A percentile compares a stretch with the other conserved stretches of the same genome.
Evolutionary conservation across 2,329 filamentous ascomycete species (phyloP).

Genomic region (Triangularia setosa): DNA sequence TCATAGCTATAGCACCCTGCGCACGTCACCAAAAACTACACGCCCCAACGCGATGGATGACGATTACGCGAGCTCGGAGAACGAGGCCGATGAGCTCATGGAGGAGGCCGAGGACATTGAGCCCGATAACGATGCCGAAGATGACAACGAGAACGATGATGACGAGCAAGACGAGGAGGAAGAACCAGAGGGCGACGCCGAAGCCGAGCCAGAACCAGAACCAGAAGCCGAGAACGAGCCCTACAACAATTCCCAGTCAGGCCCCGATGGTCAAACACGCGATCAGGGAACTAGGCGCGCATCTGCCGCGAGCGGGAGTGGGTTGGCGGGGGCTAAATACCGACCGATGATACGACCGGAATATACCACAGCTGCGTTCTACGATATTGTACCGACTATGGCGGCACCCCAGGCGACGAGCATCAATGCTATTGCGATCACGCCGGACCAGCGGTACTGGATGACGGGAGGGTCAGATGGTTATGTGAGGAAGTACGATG

Average conservation of each 20-base stretch:
- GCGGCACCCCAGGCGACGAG: slow-evolving; percentile 94
- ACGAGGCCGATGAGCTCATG: slow-evolving; percentile 57
- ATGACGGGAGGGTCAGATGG: slow-evolving; percentile 92
- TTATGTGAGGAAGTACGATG: slow-evolving; percentile 96
- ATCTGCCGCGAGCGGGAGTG: slow-evolving; percentile 31
- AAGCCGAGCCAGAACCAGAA: slow-evolving; percentile 18
- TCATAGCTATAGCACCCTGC: not conserved
- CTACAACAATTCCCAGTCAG: slow-evolving; percentile 34
- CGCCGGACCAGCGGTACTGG: slow-evolving; percentile 90
- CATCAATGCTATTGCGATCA: slow-evolving; percentile 87
- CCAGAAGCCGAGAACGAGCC: slow-evolving; percentile 9
- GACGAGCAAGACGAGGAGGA: slow-evolving; percentile 33
- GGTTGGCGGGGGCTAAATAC: slow-evolving; percentile 34
- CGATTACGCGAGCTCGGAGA: slow-evolving; percentile 42
- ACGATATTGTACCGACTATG: slow-evolving; percentile 96
- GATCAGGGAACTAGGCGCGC: slow-evolving; percentile 27
- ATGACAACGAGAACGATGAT: slow-evolving; percentile 44
- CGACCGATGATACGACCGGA: slow-evolving; percentile 69
- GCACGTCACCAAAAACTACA: not conserved
- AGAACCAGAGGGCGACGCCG: slow-evolving; percentile 26
- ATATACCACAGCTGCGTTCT: slow-evolving; percentile 72
- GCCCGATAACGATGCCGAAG: slow-evolving; percentile 38
- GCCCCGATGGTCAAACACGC: slow-evolving; percentile 1
- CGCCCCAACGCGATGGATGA: slow-evolving; percentile 30
- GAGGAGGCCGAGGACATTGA: slow-evolving; percentile 41